Evolutionary conservation across 352 stramenopile genomes (phyloP), one percentile per base, ranked within the genome.

Genomic region (Pythium insidiosum): DNA sequence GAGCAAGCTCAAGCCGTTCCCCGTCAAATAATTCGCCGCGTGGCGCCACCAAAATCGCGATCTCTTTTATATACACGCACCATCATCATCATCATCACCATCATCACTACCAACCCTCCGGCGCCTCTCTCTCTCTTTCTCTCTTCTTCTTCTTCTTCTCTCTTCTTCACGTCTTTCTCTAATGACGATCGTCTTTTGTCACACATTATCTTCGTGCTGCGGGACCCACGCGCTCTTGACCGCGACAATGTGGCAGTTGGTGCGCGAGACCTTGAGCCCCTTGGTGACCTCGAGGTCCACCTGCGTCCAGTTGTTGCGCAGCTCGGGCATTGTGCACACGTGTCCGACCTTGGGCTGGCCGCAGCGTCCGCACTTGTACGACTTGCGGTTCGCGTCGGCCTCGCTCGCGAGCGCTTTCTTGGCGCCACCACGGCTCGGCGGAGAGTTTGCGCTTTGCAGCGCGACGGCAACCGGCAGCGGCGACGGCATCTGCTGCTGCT

Each of bases 311-410:
- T 91, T 91, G 59, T 91, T 91, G 44, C 79, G 75, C 44, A 87
- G 63, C 39, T 91, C 79, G 13, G 79, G 79, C 71, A 91, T 87
- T 7, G 79, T 88, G 53, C 80, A 93, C 34, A 90, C 75, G 47
- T 93, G 80, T 28, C 78, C 78, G 21, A 93, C 80, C 59, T 93
- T 93, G 29, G 78, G 75, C 43, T 93, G 77, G 0, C 80, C 80
- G 35, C 80, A 93, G 28, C 80, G 77, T 5, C 80, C 80, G 43
- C 80, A 93, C 58, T 93, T 93, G 75, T 93, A 93, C 61, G 80
- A 55, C 53, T 89, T 89, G 28, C 75, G 73, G 50, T 77, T 82
- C 38, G 54, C 47, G 13, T 83, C 71, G 25, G 73, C 61, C 15
- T 40, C 38, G 9, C 31, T 9, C 1, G 36, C 18, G 12, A 16